Percentiles rank a stretch among this genome's conserved stretches.
Conservation (phyloP, 345 rosid genomes). For the Alliaria petiolata region DNA sequence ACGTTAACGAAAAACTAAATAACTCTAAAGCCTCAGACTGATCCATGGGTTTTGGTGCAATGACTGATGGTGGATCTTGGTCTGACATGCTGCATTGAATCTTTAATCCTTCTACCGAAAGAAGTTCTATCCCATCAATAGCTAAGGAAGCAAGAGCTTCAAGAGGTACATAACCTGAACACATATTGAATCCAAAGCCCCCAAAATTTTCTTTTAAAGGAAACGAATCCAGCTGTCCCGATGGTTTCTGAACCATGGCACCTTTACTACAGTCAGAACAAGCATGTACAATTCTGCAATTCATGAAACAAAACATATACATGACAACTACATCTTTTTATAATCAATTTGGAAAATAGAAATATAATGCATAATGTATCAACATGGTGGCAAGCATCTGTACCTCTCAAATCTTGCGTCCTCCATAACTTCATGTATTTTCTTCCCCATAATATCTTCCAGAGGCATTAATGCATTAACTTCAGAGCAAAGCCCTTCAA, state of each 20-base stretch:
- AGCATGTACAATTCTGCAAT: slow-evolving; percentile 8
- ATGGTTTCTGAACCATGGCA: not conserved
- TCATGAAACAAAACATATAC: not conserved
- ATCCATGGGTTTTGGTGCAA: slow-evolving; percentile 32
- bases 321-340: not conserved
- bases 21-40: slow-evolving; percentile 31
- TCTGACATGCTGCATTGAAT: slow-evolving; percentile 64
- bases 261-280: slow-evolving; percentile 1
- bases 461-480: slow-evolving; percentile 53
- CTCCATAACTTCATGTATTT: slow-evolving; percentile 42
- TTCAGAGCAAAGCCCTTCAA: slow-evolving; percentile 37
- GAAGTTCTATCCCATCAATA: slow-evolving; percentile 49
- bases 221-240: slow-evolving; percentile 3
- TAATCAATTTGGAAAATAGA: not conserved
- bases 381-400: slow-evolving; percentile 12
- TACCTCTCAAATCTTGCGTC: slow-evolving; percentile 40
- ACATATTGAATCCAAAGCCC: slow-evolving; percentile 11
- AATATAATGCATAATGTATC: not conserved
- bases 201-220: not conserved
- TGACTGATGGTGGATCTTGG: slow-evolving; percentile 49
- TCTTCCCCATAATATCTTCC: slow-evolving; percentile 63
- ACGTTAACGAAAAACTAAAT: slow-evolving; percentile 41
- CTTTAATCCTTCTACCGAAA: slow-evolving; percentile 58
- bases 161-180: slow-evolving; percentile 30
- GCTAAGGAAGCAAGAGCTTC: slow-evolving; percentile 42